A percentile compares a stretch with the other conserved stretches of the same genome.
These are phyloP conservation scores for Podila verticillata DNA, from an alignment of 192 early-diverging fungal genomes.

Conservation along the genomic window DNA sequence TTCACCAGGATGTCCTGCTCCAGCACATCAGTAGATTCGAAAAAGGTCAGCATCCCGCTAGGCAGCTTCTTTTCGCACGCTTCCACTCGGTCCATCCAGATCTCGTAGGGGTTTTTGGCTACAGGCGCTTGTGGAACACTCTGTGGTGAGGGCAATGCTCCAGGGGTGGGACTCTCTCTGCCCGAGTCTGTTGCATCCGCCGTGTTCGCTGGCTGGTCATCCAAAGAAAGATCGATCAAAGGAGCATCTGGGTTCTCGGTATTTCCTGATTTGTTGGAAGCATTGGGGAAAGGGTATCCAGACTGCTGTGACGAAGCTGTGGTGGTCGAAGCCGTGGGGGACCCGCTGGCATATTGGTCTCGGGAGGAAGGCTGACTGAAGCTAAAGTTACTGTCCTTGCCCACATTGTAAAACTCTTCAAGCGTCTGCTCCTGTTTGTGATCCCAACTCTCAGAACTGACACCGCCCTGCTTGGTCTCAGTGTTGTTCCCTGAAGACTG, in stretches of 20 bases:
- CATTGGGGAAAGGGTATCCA: no score
- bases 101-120: conserved; percentile 13
- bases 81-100: conserved; percentile 10
- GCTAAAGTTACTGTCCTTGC: not conserved
- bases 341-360: not conserved
- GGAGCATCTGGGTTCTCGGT: not conserved
- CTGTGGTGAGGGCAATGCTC: not conserved
- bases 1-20: conserved; percentile 6
- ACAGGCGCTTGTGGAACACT: not conserved
- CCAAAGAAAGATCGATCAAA: not conserved
- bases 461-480: no score
- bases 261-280: no score
- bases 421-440: not conserved
- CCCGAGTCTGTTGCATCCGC: not conserved
- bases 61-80: conserved; percentile 1
- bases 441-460: no score
- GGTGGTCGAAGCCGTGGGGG: no score
- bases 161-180: not conserved
- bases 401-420: not conserved
- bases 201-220: not conserved
- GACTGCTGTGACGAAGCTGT: no score
- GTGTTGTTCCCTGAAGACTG: no score
- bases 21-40: conserved; percentile 7
- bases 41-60: conserved; percentile 13
- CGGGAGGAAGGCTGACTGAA: not conserved